phyloP scores from a whole-genome alignment of 441 rosid species.

The Pelargonium myrrhifolium region DNA sequence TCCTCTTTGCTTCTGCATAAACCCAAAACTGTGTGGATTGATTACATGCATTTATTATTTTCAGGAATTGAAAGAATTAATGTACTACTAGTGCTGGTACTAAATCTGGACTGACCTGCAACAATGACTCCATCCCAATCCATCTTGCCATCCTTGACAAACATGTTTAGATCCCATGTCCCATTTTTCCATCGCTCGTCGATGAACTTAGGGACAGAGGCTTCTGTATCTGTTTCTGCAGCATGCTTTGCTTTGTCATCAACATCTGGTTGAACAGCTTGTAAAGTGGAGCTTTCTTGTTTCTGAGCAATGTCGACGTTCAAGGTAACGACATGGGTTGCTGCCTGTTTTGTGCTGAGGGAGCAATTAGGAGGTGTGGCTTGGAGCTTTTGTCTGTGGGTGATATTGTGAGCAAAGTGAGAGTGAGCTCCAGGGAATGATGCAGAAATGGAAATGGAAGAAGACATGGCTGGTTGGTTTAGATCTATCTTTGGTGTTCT shows the following conservation, averaged over 20 bases:
- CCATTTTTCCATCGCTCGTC: slow-evolving; percentile 44
- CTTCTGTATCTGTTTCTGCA: slow-evolving; percentile 12
- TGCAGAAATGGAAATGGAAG: slow-evolving; percentile 41
- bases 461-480: slow-evolving; percentile 38
- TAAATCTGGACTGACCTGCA: slow-evolving; percentile 26
- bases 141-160: slow-evolving; percentile 41
- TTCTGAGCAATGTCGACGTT: slow-evolving; percentile 16
- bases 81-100: too few species aligned
- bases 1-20: slow-evolving; percentile 50
- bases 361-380: slow-evolving; percentile 20
- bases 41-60: neutral
- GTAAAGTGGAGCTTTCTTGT: slow-evolving; percentile 11
- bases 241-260: slow-evolving; percentile 15
- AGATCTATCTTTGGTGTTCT: neutral
- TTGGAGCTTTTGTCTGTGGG: slow-evolving; percentile 24
- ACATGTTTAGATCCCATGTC: slow-evolving; percentile 49
- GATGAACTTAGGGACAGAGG: slow-evolving; percentile 25
- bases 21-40: slow-evolving; percentile 6
- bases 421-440: slow-evolving; percentile 28
- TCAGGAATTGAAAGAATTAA: neutral
- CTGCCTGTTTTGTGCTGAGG: slow-evolving; percentile 29
- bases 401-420: slow-evolving; percentile 17
- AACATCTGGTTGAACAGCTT: slow-evolving; percentile 5
- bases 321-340: slow-evolving; percentile 21
- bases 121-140: slow-evolving; percentile 42